Percentiles rank a stretch among this genome's conserved stretches.
Conservation (phyloP, 2,329 filamentous ascomycete genomes). For the Pseudogymnoascus sp. region DNA sequence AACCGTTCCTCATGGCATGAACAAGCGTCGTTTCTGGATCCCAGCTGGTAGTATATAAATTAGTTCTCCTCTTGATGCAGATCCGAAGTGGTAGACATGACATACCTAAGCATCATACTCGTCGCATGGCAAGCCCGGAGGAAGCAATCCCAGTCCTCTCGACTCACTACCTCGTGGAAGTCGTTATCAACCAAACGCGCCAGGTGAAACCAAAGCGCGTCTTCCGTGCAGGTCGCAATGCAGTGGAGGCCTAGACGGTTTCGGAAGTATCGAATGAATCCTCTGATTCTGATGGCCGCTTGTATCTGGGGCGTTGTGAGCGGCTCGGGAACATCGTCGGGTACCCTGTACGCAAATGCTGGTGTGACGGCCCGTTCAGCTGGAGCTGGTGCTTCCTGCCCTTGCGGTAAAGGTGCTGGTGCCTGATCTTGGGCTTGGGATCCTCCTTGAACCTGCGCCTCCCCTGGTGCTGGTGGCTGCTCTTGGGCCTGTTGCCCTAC, state of each 20-base stretch:
- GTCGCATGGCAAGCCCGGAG: not conserved
- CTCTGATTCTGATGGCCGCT: not conserved
- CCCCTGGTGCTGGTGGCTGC: not conserved
- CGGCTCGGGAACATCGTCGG: not conserved
- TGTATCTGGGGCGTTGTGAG: not conserved
- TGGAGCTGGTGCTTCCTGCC: not conserved
- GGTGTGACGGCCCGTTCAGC: not conserved
- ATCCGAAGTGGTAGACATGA: too few relatives aligned
- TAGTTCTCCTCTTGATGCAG: not conserved
- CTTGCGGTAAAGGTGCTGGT: not conserved
- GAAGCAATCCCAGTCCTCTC: not conserved
- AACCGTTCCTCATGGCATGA: not conserved
- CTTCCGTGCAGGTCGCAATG: not conserved
- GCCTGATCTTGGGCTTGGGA: not conserved
- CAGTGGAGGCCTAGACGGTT: not conserved
- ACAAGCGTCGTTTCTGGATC: not conserved
- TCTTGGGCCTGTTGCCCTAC: not conserved
- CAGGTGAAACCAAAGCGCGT: not conserved
- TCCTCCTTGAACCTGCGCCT: not conserved
- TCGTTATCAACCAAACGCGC: not conserved
- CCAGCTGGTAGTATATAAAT: not conserved
- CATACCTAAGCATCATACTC: not conserved
- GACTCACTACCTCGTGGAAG: not conserved
- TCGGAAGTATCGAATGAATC: not conserved
- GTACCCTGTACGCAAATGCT: not conserved